Percentiles rank a stretch among this genome's conserved stretches.
These are phyloP conservation scores for Geotrichum ghanense DNA, from an alignment of 805 yeast genomes.

Conservation along the genomic window DNA sequence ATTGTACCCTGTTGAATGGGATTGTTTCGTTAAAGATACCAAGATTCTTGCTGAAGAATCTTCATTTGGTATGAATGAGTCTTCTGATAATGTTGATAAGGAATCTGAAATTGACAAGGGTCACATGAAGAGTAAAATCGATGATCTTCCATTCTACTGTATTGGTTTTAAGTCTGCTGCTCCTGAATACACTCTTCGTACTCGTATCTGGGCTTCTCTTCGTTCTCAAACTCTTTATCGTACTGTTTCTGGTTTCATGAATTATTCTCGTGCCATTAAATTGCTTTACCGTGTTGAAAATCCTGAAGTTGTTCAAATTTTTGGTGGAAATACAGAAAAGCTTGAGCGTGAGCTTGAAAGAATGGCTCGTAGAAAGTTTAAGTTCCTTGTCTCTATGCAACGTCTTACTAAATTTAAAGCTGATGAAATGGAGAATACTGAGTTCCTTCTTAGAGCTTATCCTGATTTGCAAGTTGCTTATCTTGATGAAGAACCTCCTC, in stretches of 20 bases:
- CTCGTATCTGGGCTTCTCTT: conserved; percentile 97
- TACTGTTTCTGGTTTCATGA: conserved; percentile 97
- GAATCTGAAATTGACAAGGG: conserved; percentile 41
- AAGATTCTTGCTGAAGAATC: conserved; percentile 91
- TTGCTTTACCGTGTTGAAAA: conserved; percentile 88
- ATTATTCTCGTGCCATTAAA: conserved; percentile 92
- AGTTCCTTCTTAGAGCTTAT: conserved; percentile 54
- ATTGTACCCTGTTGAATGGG: conserved; percentile 96
- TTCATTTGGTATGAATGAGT: conserved; percentile 45
- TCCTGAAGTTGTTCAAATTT: conserved; percentile 93
- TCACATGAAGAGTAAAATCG: conserved; percentile 73
- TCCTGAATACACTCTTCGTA: conserved; percentile 90
- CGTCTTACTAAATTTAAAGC: conserved; percentile 53
- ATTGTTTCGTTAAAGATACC: conserved; percentile 91
- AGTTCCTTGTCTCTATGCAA: conserved; percentile 80
- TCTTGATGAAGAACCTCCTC: conserved; percentile 76
- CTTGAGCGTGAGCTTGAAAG: conserved; percentile 85
- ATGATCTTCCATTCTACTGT: conserved; percentile 88
- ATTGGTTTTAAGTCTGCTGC: conserved; percentile 97
- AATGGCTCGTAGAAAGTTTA: conserved; percentile 71
- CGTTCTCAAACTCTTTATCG: conserved; percentile 95
- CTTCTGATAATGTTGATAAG: conserved; percentile 28
- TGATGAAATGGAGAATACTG: conserved; percentile 58
- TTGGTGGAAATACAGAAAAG: conserved; percentile 97
- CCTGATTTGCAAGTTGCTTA: conserved; percentile 75